Conservation (phyloP, 495 filamentous ascomycete genomes). For the Hypoxylon rickii region DNA sequence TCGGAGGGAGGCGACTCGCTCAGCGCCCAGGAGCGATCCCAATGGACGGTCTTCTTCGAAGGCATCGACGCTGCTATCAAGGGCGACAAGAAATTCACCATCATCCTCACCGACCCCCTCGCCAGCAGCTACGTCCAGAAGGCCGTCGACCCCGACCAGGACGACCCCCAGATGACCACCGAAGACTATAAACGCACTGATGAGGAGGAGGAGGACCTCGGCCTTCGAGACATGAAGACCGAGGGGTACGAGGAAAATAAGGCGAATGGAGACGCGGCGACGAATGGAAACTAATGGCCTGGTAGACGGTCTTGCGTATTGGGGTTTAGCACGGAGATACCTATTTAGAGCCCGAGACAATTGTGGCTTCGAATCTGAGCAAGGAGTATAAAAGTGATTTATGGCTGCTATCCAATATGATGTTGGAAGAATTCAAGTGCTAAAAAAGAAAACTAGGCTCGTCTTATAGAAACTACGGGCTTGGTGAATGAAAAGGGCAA, state of each 20-base stretch:
- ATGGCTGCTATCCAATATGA: neutral
- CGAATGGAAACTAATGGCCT: slow-evolving; percentile 2
- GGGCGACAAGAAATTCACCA: slow-evolving; percentile 81
- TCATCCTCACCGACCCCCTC: slow-evolving; percentile 84
- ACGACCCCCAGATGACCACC: slow-evolving; percentile 76
- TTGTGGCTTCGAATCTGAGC: neutral
- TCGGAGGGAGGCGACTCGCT: slow-evolving; percentile 72
- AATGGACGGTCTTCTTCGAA: slow-evolving; percentile 82
- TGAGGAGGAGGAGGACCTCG: slow-evolving; percentile 90
- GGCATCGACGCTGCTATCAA: slow-evolving; percentile 76
- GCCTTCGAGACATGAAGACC: slow-evolving; percentile 87
- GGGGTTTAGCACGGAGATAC: slow-evolving; percentile 26
- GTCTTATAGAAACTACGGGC: no score
- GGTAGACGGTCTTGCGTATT: slow-evolving; percentile 1
- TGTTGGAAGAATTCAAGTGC: no score
- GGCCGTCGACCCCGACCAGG: slow-evolving; percentile 66
- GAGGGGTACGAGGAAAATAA: slow-evolving; percentile 75
- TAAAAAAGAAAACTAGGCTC: no score
- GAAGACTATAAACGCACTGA: slow-evolving; percentile 88
- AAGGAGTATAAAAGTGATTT: slow-evolving; percentile 17
- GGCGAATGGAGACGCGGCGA: slow-evolving; percentile 15
- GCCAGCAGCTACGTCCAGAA: slow-evolving; percentile 94
- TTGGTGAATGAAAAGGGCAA: no score
- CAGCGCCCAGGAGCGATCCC: slow-evolving; percentile 58
- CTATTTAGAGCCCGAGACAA: slow-evolving; percentile 9